phyloP scores from a whole-genome alignment of 768 basidiomycete species.

The Pleurotus eryngii region DNA sequence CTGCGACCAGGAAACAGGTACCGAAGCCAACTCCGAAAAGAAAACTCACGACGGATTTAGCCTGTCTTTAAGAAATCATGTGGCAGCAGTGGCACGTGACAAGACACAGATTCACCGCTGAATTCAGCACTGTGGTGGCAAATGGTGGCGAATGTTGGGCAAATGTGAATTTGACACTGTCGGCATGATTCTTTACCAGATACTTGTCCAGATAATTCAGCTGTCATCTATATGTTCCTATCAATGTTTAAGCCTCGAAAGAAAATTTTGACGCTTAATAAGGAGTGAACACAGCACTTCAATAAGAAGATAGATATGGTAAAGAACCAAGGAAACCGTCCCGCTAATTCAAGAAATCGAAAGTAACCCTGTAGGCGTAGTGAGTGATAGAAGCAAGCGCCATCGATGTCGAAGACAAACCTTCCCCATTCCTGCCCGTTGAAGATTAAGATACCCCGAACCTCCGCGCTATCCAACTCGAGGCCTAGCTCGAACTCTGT shows the following conservation, averaged over 20 bases:
- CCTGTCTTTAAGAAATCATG: not conserved
- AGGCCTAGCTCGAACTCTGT: slow-evolving; percentile 81
- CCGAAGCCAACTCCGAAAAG: slow-evolving; percentile 5
- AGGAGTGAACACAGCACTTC: not conserved
- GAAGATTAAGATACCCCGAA: slow-evolving; percentile 75
- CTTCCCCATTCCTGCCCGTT: slow-evolving; percentile 81
- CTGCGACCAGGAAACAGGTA: slow-evolving; percentile 6
- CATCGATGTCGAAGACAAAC: slow-evolving; percentile 33
- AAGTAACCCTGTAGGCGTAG: slow-evolving; percentile 35
- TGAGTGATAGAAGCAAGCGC: slow-evolving; percentile 12
- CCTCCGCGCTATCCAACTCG: slow-evolving; percentile 83
- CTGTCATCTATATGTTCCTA: too few relatives aligned
- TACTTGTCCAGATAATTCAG: too few relatives aligned
- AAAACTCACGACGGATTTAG: slow-evolving; percentile 6
- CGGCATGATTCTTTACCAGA: too few relatives aligned
- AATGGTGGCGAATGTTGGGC: too few relatives aligned
- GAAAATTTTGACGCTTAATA: too few relatives aligned
- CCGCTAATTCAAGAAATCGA: slow-evolving; percentile 42
- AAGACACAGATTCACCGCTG: too few relatives aligned
- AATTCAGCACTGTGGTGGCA: too few relatives aligned
- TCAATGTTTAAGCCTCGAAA: too few relatives aligned
- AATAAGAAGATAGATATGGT: not conserved
- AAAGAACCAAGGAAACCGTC: not conserved
- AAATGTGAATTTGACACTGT: too few relatives aligned
- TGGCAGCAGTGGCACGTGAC: too few relatives aligned